Evolutionary conservation across 805 yeast species (phyloP).

Genomic region (Candida easanensis): DNA sequence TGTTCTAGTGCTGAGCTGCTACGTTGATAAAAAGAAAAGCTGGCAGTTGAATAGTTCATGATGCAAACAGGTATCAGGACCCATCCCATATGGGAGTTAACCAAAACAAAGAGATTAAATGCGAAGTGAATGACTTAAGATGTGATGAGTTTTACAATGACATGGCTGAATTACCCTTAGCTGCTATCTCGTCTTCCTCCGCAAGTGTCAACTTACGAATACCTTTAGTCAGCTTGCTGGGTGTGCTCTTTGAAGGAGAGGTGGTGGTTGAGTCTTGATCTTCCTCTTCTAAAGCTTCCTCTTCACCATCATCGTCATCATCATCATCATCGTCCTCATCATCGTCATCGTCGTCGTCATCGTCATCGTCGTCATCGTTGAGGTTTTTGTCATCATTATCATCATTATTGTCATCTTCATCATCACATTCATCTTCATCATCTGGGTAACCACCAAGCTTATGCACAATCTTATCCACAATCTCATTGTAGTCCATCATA

Average conservation of each 20-base stretch:
- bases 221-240: constrained; percentile 19
- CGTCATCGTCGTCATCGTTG: constrained; percentile 15
- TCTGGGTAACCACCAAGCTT: constrained; percentile 64
- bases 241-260: constrained; percentile 5
- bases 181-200: constrained; percentile 15
- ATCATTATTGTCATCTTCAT: constrained; percentile 44
- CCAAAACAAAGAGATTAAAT: background rate
- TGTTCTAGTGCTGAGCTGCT: too few species aligned
- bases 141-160: constrained; percentile 3
- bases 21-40: background rate
- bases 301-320: constrained; percentile 19
- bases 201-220: constrained; percentile 29
- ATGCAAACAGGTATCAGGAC: too few species aligned
- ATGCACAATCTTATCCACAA: constrained; percentile 79
- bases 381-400: constrained; percentile 31
- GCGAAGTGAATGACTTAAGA: background rate
- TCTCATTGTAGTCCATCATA: constrained; percentile 96
- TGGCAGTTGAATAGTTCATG: too few species aligned
- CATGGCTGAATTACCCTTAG: constrained; percentile 4
- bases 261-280: background rate
- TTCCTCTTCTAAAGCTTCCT: constrained; percentile 15
- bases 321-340: constrained; percentile 17
- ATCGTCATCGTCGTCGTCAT: constrained; percentile 18
- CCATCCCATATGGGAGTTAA: too few species aligned
- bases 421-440: constrained; percentile 47